A percentile compares a stretch with the other conserved stretches of the same genome.
phyloP scores from a whole-genome alignment of 495 filamentous ascomycete species.

The Aspergillus cavernicola region DNA sequence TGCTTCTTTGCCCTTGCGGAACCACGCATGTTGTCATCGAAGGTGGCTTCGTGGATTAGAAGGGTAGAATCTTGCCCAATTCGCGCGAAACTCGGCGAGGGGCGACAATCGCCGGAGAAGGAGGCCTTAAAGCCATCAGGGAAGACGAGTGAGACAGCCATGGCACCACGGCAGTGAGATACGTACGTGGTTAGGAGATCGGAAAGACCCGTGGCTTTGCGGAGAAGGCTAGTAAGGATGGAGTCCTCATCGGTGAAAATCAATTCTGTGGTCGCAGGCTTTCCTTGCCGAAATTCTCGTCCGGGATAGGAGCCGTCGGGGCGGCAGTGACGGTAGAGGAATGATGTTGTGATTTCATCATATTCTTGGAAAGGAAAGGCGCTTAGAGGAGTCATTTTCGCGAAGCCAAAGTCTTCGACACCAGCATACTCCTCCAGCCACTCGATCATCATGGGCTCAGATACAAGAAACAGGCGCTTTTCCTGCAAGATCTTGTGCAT shows the following conservation, averaged over 20 bases:
- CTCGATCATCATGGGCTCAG: constrained; percentile 58
- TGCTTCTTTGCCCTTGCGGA: constrained; percentile 89
- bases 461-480: constrained; percentile 56
- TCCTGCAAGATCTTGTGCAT: constrained; percentile 37
- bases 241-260: constrained; percentile 25
- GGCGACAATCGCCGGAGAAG: constrained; percentile 91
- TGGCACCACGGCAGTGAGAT: constrained; percentile 71
- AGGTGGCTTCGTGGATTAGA: constrained; percentile 93
- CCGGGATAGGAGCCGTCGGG: constrained; percentile 28
- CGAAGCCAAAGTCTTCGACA: constrained; percentile 74
- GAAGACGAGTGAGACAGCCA: constrained; percentile 74
- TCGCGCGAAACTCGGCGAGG: constrained; percentile 60
- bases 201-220: constrained; percentile 39
- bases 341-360: constrained; percentile 19
- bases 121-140: constrained; percentile 77
- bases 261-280: constrained; percentile 19
- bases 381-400: constrained; percentile 50
- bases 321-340: constrained; percentile 30
- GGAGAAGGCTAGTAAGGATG: constrained; percentile 32
- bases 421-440: constrained; percentile 75
- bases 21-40: constrained; percentile 73
- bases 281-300: neutral
- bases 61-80: constrained; percentile 75
- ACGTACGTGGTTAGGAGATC: constrained; percentile 57
- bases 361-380: constrained; percentile 19